Percentiles rank a stretch among this genome's conserved stretches.
Conservation (phyloP, 1,284 basidiomycete species). For the Trichosporon inkin region DNA sequence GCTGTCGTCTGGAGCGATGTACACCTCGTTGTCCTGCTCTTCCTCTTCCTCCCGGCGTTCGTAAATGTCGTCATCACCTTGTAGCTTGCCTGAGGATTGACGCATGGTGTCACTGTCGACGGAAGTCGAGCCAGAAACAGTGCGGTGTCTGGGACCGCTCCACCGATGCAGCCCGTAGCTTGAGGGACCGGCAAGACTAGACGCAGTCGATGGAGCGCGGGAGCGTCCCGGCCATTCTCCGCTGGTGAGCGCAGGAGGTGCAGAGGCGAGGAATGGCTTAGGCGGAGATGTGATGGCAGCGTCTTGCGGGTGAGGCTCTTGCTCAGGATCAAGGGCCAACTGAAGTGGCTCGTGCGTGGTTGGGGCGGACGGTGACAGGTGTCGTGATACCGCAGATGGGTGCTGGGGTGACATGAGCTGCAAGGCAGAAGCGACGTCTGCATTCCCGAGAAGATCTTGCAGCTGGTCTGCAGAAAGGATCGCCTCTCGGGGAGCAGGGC, state of each 20-base stretch:
- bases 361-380: not conserved
- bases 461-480: constrained; percentile 40
- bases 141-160: not conserved
- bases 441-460: constrained; percentile 35
- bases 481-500: constrained; percentile 18
- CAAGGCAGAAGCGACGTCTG: constrained; percentile 39
- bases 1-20: not conserved
- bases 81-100: not conserved
- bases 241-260: constrained; percentile 36
- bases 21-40: constrained; percentile 22
- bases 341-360: not conserved
- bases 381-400: not conserved
- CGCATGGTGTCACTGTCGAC: constrained; percentile 21
- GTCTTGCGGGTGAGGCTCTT: constrained; percentile 8
- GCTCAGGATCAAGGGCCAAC: not conserved
- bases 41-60: constrained; percentile 15
- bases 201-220: not conserved
- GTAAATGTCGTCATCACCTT: not conserved
- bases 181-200: not conserved
- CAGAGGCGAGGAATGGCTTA: constrained; percentile 38
- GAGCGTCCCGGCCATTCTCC: constrained; percentile 21
- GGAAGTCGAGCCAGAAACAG: constrained; percentile 6
- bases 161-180: not conserved
- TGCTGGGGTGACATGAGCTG: constrained; percentile 26
- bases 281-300: constrained; percentile 6